Evolutionary conservation across 2,329 filamentous ascomycete species (phyloP), one percentile per base, ranked within the genome.

Genomic region (Clonostachys sp.): DNA sequence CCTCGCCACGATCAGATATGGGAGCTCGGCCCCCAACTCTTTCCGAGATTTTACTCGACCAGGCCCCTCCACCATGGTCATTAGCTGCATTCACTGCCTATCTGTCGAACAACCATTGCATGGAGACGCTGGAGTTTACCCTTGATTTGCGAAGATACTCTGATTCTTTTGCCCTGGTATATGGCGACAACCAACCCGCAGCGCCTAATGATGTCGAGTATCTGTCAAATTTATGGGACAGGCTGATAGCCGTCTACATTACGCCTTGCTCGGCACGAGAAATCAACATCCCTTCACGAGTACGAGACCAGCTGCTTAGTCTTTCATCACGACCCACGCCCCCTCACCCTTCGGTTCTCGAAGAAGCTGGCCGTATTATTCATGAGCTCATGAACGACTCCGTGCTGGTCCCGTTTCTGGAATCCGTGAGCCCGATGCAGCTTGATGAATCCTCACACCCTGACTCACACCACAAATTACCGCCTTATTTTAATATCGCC

Each of bases 301-400:
- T 96, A 41, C 87, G 92, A 35, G 90, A 97, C 62, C 81, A 80
- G 35, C 76, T 99, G 18, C 75, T 97, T 34, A 74, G 74, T 40
- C 53, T 68, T n/a, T 57, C 61, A 7, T 59, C 50, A 36, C 75
- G 87, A 39, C 77, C 82, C 8, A 71, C 75, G 0, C 90, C 92
- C 7, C 86, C 86, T 6, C 71, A 82, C 49, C 91, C 94, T 2
- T 81, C 85, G 39, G 81, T 84, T 47, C 74, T 99, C 14, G 87
- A 95, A 50, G 80, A 88, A 45, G 91, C 94, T 17, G 87, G 95
- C 20, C 80, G 81, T 51, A 95, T 96, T 51, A 89, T 96, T 39
- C 91, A 92, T 64, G 94, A 97, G 57, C 74, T 99, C 48, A 97
- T 99, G 91, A 95, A 96, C 58, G 94, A 97, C 63, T 96, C 91